These are phyloP conservation scores for Pyrenophora tritici-repentis DNA, from an alignment of 2,329 filamentous ascomycete genomes.

Conservation along the genomic window DNA sequence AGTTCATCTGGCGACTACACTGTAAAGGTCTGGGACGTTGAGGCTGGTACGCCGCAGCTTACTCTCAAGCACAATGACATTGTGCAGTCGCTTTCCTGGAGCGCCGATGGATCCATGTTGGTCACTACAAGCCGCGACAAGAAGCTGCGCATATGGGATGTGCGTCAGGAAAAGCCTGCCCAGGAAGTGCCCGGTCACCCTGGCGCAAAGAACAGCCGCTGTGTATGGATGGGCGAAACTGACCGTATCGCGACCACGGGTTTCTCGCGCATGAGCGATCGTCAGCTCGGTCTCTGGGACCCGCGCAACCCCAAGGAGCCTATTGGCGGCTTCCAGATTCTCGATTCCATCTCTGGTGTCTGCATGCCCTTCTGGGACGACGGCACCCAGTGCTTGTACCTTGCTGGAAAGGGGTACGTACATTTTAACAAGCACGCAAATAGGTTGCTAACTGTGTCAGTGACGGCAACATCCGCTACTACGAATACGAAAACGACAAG, in stretches of 20 bases:
- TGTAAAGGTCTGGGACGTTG: slow-evolving; percentile 94
- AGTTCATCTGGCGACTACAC: slow-evolving; percentile 94
- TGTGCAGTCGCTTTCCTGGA: slow-evolving; percentile 95
- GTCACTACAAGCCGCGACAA: slow-evolving; percentile 97
- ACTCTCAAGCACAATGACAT: slow-evolving; percentile 87
- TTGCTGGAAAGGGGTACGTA: slow-evolving; percentile 92
- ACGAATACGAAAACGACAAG: slow-evolving; percentile 97
- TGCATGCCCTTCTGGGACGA: slow-evolving; percentile 99
- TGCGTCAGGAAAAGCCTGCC: slow-evolving; percentile 84
- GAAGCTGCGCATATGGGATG: slow-evolving; percentile 97
- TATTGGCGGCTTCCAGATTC: slow-evolving; percentile 83
- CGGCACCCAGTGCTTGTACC: slow-evolving; percentile 89
- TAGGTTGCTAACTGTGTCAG: slow-evolving; percentile 51
- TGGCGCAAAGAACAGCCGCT: slow-evolving; percentile 96
- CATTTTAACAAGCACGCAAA: not conserved
- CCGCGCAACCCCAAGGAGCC: slow-evolving; percentile 78
- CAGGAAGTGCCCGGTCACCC: slow-evolving; percentile 85
- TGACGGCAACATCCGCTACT: slow-evolving; percentile 99
- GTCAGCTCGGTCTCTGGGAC: slow-evolving; percentile 95
- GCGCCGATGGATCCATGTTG: slow-evolving; percentile 81
- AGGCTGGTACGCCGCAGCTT: slow-evolving; percentile 73
- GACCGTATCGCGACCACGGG: slow-evolving; percentile 95
- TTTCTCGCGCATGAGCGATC: slow-evolving; percentile 98
- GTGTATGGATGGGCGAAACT: slow-evolving; percentile 96
- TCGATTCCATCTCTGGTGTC: slow-evolving; percentile 96